phyloP scores from a whole-genome alignment of 192 early-diverging fungal genomes.

The Diversispora epigaea region DNA sequence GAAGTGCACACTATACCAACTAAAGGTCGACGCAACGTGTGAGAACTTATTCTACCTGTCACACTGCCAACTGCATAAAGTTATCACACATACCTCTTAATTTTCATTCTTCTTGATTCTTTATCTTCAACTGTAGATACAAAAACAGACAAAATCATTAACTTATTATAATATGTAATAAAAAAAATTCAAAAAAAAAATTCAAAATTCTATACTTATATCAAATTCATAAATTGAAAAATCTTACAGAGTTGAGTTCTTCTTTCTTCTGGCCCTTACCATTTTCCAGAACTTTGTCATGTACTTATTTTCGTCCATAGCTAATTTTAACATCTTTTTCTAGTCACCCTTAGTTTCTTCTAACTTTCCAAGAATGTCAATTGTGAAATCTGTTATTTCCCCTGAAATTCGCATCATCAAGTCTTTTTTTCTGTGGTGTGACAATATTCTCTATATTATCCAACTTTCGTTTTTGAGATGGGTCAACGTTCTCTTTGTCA shows the following conservation, averaged over 20 bases:
- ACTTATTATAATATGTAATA: not conserved
- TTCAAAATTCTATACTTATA: constrained; percentile 6
- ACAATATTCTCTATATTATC: not conserved
- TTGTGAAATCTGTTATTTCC: not conserved
- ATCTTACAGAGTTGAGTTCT: not conserved
- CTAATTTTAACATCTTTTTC: constrained; percentile 11
- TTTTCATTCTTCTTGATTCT: not conserved
- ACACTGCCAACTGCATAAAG: constrained; percentile 7
- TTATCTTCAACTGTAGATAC: too few relatives aligned
- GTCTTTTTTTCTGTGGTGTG: not conserved
- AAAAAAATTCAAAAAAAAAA: too few relatives aligned
- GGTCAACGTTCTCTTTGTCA: not conserved
- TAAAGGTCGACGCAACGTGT: not conserved
- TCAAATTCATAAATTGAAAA: constrained; percentile 13
- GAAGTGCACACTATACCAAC: constrained; percentile 15
- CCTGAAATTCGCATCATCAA: not conserved
- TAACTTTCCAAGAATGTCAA: not conserved
- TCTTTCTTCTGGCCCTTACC: not conserved
- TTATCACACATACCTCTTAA: not conserved
- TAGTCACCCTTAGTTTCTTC: constrained; percentile 9
- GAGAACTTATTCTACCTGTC: constrained; percentile 1
- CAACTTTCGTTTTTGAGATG: not conserved
- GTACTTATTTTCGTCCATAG: not conserved
- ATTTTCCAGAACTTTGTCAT: not conserved
- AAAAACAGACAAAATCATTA: not conserved